A percentile compares a stretch with the other conserved stretches of the same genome.
Evolutionary conservation across 345 rosid species (phyloP).

Genomic region (Eucalyptus curtisii): DNA sequence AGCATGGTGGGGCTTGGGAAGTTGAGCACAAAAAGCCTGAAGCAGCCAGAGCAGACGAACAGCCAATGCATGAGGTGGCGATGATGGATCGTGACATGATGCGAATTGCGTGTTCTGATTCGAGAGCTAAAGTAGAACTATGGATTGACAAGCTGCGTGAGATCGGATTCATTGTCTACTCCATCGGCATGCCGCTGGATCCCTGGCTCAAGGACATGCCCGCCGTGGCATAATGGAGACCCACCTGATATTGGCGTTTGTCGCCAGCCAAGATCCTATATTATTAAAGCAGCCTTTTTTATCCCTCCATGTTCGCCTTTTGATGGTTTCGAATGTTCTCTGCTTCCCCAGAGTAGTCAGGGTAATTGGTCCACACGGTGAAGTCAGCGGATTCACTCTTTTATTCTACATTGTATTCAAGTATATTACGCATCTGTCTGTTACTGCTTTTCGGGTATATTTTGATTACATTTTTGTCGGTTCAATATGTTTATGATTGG

Average conservation of each 20-base stretch:
- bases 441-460: background rate
- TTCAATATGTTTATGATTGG: background rate
- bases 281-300: background rate
- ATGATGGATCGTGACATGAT: background rate
- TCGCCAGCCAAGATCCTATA: background rate
- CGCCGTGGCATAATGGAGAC: slow-evolving; percentile 46
- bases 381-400: slow-evolving; percentile 3
- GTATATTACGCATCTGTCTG: background rate
- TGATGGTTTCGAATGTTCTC: background rate
- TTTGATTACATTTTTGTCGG: background rate
- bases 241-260: background rate
- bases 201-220: slow-evolving; percentile 98
- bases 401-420: slow-evolving; percentile 6
- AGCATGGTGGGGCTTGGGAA: background rate
- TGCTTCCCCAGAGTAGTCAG: slow-evolving; percentile 7
- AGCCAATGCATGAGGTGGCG: background rate
- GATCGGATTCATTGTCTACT: slow-evolving; percentile 87
- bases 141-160: slow-evolving; percentile 31
- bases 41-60: background rate
- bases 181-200: slow-evolving; percentile 91
- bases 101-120: background rate
- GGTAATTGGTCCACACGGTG: slow-evolving; percentile 1
- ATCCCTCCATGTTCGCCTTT: slow-evolving; percentile 12
- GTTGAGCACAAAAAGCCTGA: background rate
- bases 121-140: background rate